A percentile compares a stretch with the other conserved stretches of the same genome.
Conservation (phyloP, 1,139 yeast genomes). For the Taiozyma sp. region DNA sequence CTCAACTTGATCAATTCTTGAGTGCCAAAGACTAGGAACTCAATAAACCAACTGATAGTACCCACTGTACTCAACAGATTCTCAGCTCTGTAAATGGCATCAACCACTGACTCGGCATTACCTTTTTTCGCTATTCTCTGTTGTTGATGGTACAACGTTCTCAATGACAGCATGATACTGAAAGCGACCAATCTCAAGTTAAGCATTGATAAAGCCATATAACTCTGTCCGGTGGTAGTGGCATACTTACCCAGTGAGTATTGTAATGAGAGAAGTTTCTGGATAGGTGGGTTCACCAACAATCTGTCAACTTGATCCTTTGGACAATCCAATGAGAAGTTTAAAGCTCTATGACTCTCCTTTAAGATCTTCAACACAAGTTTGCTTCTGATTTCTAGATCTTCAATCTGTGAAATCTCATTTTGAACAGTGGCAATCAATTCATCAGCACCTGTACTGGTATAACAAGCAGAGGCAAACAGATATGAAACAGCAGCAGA, state of each 20-base stretch:
- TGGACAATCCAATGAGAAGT: slow-evolving; percentile 60
- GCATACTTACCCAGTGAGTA: slow-evolving; percentile 58
- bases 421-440: slow-evolving; percentile 47
- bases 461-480: slow-evolving; percentile 64
- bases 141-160: slow-evolving; percentile 40
- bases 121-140: slow-evolving; percentile 24
- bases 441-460: slow-evolving; percentile 62
- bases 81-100: slow-evolving; percentile 52
- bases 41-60: slow-evolving; percentile 73
- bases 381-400: slow-evolving; percentile 24
- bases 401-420: slow-evolving; percentile 34
- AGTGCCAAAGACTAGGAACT: slow-evolving; percentile 55
- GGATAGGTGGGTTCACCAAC: slow-evolving; percentile 68
- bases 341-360: slow-evolving; percentile 66
- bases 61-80: slow-evolving; percentile 61
- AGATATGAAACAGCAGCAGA: slow-evolving; percentile 59
- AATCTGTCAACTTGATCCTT: slow-evolving; percentile 65
- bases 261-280: slow-evolving; percentile 59
- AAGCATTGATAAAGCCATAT: slow-evolving; percentile 62
- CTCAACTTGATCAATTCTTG: slow-evolving; percentile 46
- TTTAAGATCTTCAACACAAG: slow-evolving; percentile 43
- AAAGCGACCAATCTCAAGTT: slow-evolving; percentile 69
- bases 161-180: slow-evolving; percentile 67
- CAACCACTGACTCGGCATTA: slow-evolving; percentile 40
- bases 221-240: slow-evolving; percentile 43